phyloP scores from a whole-genome alignment of 257 asterid species.

The Anisodus tanguticus region DNA sequence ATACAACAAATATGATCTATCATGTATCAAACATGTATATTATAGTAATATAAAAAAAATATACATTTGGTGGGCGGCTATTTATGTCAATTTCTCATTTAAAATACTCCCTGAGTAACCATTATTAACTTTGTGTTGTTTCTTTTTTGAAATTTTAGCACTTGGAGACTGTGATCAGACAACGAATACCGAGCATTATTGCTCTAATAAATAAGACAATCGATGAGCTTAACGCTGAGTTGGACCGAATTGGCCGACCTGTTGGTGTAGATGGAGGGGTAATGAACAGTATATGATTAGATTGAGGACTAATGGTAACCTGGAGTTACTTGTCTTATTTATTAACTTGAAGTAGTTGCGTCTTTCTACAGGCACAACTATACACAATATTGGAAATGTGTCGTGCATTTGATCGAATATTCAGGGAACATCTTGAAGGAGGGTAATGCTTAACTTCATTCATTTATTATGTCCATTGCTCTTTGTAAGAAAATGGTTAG shows the following conservation, averaged over 20 bases:
- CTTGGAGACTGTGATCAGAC: slow-evolving; percentile 91
- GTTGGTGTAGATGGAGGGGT: slow-evolving; percentile 96
- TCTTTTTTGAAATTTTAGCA: slow-evolving; percentile 52
- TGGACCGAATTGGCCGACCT: slow-evolving; percentile 96
- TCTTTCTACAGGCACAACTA: slow-evolving; percentile 77
- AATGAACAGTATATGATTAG: slow-evolving; percentile 35
- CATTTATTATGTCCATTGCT: background rate
- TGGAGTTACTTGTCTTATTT: background rate
- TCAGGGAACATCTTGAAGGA: slow-evolving; percentile 91
- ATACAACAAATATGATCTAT: too few relatives aligned
- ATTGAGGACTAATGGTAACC: background rate
- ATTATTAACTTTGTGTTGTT: background rate
- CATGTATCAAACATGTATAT: too few relatives aligned
- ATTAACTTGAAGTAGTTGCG: slow-evolving; percentile 33
- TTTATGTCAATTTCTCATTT: background rate
- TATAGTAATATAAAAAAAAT: too few relatives aligned
- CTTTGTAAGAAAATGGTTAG: background rate
- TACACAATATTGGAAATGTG: slow-evolving; percentile 94
- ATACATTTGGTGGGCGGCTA: too few relatives aligned
- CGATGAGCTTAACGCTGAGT: slow-evolving; percentile 93
- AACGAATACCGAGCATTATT: slow-evolving; percentile 92
- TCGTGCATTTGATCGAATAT: slow-evolving; percentile 92
- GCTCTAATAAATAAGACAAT: slow-evolving; percentile 86
- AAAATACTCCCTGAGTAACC: background rate
- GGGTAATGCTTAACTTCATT: slow-evolving; percentile 62